Percentiles rank a stretch among this genome's conserved stretches.
These are phyloP conservation scores for Balamuthia mandrillaris DNA, from an alignment of 208 protist genomes.

Conservation along the genomic window DNA sequence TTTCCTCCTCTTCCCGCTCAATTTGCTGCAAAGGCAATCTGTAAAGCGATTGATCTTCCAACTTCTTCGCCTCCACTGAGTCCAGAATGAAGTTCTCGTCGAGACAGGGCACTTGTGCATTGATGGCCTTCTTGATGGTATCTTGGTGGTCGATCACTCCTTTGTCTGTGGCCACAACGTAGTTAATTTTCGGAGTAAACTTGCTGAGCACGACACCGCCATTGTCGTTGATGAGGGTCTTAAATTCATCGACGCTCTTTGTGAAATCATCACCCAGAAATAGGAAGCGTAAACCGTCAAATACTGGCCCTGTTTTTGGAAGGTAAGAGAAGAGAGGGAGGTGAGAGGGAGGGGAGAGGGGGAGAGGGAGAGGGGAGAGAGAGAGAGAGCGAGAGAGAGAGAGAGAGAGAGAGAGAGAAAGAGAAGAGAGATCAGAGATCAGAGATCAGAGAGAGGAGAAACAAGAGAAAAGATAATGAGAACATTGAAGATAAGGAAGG, in stretches of 20 bases:
- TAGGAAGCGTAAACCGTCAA: constrained; percentile 8
- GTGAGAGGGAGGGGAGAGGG: too few species aligned
- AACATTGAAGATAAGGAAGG: too few species aligned
- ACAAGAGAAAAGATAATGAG: too few species aligned
- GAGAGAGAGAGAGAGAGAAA: too few species aligned
- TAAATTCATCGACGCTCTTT: constrained; percentile 3
- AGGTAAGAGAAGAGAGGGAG: too few species aligned
- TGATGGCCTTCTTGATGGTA: constrained; percentile 28
- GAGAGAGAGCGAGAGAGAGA: too few species aligned
- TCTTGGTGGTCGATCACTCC: constrained; percentile 14
- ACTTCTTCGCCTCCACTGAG: constrained; percentile 14
- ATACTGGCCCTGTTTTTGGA: constrained; percentile 6
- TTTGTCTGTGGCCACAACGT: not conserved
- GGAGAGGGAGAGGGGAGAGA: too few species aligned
- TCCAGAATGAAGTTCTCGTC: constrained; percentile 24
- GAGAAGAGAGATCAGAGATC: too few species aligned
- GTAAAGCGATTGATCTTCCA: constrained; percentile 35
- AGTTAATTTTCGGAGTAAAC: not conserved
- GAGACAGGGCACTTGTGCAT: not conserved
- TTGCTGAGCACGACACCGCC: not conserved
- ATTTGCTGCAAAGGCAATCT: not conserved
- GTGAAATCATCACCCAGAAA: constrained; percentile 12
- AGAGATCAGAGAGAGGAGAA: too few species aligned
- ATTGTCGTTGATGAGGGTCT: not conserved
- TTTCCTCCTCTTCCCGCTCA: constrained; percentile 12